A percentile compares a stretch with the other conserved stretches of the same genome.
phyloP scores from a whole-genome alignment of 441 rosid genomes.

The Biscutella auriculata region DNA sequence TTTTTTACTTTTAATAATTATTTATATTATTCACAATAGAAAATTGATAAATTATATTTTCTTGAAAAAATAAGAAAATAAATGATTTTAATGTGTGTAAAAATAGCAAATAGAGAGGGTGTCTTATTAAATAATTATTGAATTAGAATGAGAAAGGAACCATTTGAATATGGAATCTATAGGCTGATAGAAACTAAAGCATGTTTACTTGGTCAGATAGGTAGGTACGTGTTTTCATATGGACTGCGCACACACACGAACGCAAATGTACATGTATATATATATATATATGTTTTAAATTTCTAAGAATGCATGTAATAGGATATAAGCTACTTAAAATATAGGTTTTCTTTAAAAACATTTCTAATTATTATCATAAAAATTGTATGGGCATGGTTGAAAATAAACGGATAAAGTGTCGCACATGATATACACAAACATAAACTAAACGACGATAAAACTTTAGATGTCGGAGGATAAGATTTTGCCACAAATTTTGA shows the following conservation, averaged over 20 bases:
- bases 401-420: slow-evolving; percentile 10
- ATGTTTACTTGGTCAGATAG: slow-evolving; percentile 13
- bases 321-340: background rate
- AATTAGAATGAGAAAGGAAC: slow-evolving; percentile 8
- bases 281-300: too few relatives aligned
- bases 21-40: too few relatives aligned
- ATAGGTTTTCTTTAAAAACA: background rate
- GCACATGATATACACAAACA: slow-evolving; percentile 16
- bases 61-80: too few relatives aligned
- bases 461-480: slow-evolving; percentile 15
- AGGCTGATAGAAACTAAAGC: slow-evolving; percentile 7
- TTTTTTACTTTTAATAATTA: too few relatives aligned
- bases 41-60: too few relatives aligned
- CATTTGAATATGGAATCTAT: slow-evolving; percentile 11
- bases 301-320: background rate
- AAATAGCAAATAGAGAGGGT: too few relatives aligned
- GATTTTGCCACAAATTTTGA: slow-evolving; percentile 11
- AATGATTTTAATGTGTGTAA: too few relatives aligned
- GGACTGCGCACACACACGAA: background rate
- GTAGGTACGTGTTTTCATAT: slow-evolving; percentile 12
- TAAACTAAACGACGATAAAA: slow-evolving; percentile 18
- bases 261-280: background rate
- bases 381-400: background rate
- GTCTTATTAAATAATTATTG: background rate
- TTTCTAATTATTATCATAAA: slow-evolving; percentile 1